Evolutionary conservation across 2,329 filamentous ascomycete genomes (phyloP), one percentile per base, ranked within the genome.

Genomic region (Aspergillus vadensis): DNA sequence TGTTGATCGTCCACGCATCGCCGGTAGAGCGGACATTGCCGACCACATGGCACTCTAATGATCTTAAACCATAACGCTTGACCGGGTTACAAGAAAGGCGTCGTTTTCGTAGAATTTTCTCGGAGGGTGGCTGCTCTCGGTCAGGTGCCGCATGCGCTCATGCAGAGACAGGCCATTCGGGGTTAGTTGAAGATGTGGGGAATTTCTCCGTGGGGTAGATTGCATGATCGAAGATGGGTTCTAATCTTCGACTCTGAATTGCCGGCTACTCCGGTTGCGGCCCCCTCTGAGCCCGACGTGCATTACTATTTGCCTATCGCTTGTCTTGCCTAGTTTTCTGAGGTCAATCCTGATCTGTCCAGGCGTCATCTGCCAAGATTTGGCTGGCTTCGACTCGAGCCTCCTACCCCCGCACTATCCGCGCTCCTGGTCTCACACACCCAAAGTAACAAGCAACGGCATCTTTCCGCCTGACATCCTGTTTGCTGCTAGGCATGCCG

Each of bases 161-260:
- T 50, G 53, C 41, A 43, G 39, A 27, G 21, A 4, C 7, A 23
- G 25, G 21, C 38, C 23, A 23, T 10, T 41, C 15, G 52, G 52
- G 52, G 38, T 55, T 27, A 17, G 39, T 27, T 55, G 52, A 25
- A 41, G 53, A 44, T 55, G 53, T 44, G 53, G 53, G 53, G 53
- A 55, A 55, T 41, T 41, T 41, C 53, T 55, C 53, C 41, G 53
- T 55, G 53, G 53, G 39, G 53, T 19, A 23, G 15, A 32, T 50
- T 30, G 25, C 25, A 17, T 30, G 47, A 50, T 30, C 9, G 47
- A 50, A 9, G 15, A 23, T 49, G 44, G 6, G 15, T 15, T 50
- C 25, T 14, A 25, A 15, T 27, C 21, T 27, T n/a, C 12, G 3
- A 27, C 25, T 50, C 10, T 17, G 9, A 8, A 19, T n/a, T 50